Conservation (phyloP, 352 stramenopile genomes). For the Pythium sp. region DNA sequence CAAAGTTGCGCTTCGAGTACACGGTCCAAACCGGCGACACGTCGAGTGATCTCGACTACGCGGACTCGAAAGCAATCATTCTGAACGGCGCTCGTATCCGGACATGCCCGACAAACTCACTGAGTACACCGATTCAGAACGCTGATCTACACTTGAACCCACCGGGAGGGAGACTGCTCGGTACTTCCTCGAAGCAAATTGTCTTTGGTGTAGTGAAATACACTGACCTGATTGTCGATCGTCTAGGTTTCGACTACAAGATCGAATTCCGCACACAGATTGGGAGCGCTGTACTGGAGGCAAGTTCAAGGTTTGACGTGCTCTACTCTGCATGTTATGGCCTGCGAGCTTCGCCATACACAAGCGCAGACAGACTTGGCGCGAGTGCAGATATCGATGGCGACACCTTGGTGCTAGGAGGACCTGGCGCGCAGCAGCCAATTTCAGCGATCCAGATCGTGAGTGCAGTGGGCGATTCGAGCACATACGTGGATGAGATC, state of each 20-base stretch:
- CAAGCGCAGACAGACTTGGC: conserved; percentile 54
- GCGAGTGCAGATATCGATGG: conserved; percentile 66
- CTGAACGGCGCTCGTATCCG: conserved; percentile 71
- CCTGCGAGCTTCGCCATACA: conserved; percentile 55
- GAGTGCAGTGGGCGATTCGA: conserved; percentile 43
- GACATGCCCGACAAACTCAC: conserved; percentile 46
- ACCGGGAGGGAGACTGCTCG: conserved; percentile 49
- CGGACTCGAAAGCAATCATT: conserved; percentile 45
- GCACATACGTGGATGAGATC: conserved; percentile 64
- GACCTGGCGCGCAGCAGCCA: conserved; percentile 48
- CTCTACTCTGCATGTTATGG: conserved; percentile 72
- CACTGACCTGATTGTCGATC: conserved; percentile 72
- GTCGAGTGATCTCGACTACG: conserved; percentile 62
- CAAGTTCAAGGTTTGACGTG: conserved; percentile 56
- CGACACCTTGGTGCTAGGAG: conserved; percentile 68
- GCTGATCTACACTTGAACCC: conserved; percentile 81
- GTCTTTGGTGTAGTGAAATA: conserved; percentile 60
- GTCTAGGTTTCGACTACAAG: conserved; percentile 65
- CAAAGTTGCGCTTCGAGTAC: conserved; percentile 70
- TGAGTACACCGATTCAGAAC: conserved; percentile 36
- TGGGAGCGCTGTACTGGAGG: conserved; percentile 38
- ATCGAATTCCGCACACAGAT: conserved; percentile 55
- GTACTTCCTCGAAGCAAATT: conserved; percentile 38
- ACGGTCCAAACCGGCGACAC: conserved; percentile 71
- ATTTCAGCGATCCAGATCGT: conserved; percentile 76